Base-by-base conservation (phyloP, 352 stramenopile genomes). In the Hyaloperonospora arabidopsidis region DNA sequence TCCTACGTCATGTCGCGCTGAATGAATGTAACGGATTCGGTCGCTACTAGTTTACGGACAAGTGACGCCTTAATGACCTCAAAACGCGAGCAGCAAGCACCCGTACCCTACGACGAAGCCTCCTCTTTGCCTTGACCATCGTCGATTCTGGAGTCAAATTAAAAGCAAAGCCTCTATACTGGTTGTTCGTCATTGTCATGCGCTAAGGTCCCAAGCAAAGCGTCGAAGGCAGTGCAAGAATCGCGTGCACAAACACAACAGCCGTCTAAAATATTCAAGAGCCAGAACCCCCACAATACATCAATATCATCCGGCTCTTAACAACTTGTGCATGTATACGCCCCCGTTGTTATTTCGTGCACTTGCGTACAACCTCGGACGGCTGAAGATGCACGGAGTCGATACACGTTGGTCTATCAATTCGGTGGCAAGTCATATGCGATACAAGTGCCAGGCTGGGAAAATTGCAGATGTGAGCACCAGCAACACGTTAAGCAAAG, bases 371-470 rank as follows among this genome's bases (percentile, higher is more conserved):
- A 63, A 93, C 88, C 13, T 74, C 70, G 10, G 59, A 53, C 29
- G 61, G 15, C 10, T 17, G 22, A 22, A 49, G 55, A 3, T 13
- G 22, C 18, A 44, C 25, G 18, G 41, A 35, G 19, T 48, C 41
- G 1, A 55, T 1, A 49, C 19, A 2, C 29, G 35, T 25, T 67
- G 47, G 23, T 73, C 52, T 38, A 57, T 59, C 17, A 63, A 45
- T 2, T 68, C 74, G 4, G 87, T 41, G 6, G 65, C 67, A 28
- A 93, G 49, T 1, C 87, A 87, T 49, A 74, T 86, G 84, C 14
- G 83, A 88, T 10, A 97, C 68, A 28, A 97, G 70, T 29, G 82
- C 91, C 29, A 97, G 56, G 59, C 84, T 95, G 0, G 81, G 76
- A 52, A 96, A 92, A 8, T 79, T 4, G 25, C 25, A 32, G 25